Conservation (phyloP, 2,329 filamentous ascomycete genomes). For the Aspergillus thermomutatus region DNA sequence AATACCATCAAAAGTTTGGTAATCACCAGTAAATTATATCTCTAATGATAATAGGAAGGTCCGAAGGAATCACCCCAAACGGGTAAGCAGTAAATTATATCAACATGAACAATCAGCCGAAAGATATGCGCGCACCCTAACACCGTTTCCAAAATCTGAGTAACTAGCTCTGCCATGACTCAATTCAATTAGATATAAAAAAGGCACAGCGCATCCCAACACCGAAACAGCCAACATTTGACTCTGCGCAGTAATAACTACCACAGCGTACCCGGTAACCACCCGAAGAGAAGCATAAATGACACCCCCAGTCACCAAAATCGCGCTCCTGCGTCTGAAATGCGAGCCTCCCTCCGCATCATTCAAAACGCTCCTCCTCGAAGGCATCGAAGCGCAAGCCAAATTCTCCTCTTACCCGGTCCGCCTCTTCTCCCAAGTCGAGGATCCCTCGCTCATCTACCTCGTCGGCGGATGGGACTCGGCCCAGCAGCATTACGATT, state of each 20-base stretch:
- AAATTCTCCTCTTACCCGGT: slow-evolving; percentile 36
- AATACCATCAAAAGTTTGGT: too few species aligned
- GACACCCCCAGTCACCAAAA: slow-evolving; percentile 35
- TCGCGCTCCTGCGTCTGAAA: slow-evolving; percentile 42
- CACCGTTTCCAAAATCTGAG: too few species aligned
- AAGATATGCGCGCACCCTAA: too few species aligned
- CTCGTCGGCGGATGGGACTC: slow-evolving; percentile 48
- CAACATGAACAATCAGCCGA: too few species aligned
- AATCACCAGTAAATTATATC: too few species aligned
- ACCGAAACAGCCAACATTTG: neutral
- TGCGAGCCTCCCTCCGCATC: slow-evolving; percentile 20
- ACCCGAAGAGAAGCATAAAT: neutral
- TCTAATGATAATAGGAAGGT: too few species aligned
- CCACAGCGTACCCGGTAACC: neutral
- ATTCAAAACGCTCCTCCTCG: slow-evolving; percentile 24
- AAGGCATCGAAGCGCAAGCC: slow-evolving; percentile 38
- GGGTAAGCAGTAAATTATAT: too few species aligned
- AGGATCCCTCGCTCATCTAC: slow-evolving; percentile 43
- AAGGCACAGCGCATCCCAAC: neutral
- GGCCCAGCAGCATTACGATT: slow-evolving; percentile 40
- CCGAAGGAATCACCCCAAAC: too few species aligned
- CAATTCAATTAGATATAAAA: neutral
- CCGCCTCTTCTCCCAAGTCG: slow-evolving; percentile 41
- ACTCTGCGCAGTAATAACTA: neutral
- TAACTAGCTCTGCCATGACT: neutral